Conservation (phyloP, 768 basidiomycete species). For the Xerocomus brunneocitrinus region DNA sequence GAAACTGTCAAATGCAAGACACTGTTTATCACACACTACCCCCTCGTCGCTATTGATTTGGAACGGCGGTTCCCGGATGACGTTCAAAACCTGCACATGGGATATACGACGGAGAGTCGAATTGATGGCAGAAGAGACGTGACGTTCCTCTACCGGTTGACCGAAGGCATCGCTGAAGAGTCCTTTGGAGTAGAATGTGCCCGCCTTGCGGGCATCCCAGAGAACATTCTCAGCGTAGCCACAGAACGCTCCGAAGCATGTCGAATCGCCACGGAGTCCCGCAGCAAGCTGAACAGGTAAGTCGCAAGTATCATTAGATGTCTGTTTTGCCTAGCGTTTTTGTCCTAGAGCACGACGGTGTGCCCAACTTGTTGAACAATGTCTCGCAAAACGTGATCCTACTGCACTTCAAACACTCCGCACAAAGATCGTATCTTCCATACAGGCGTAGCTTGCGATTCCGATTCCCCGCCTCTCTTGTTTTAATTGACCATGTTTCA, state of each 20-base stretch:
- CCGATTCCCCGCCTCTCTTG: not conserved
- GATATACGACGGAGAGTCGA: conserved; percentile 63
- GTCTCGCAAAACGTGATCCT: conserved; percentile 18
- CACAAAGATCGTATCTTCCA: conserved; percentile 7
- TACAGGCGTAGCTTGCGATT: conserved; percentile 4
- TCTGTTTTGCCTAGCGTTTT: not conserved
- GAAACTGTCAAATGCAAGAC: conserved; percentile 59
- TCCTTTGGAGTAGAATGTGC: conserved; percentile 94
- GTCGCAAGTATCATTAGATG: conserved; percentile 5
- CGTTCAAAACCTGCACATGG: conserved; percentile 83
- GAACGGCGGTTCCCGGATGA: conserved; percentile 54
- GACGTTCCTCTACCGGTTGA: conserved; percentile 80
- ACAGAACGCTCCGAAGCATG: conserved; percentile 49
- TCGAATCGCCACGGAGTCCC: conserved; percentile 47
- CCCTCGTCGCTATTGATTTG: conserved; percentile 68
- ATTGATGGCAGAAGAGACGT: conserved; percentile 75
- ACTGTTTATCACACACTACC: conserved; percentile 95
- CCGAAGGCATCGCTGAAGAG: conserved; percentile 67
- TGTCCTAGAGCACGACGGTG: conserved; percentile 26
- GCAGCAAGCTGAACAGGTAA: conserved; percentile 49
- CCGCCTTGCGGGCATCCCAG: conserved; percentile 79
- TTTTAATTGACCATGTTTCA: not conserved
- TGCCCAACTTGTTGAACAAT: conserved; percentile 24
- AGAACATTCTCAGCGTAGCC: conserved; percentile 61
- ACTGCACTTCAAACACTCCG: conserved; percentile 21